phyloP scores from a whole-genome alignment of 148 eudicot genomes.

The Chenopodium quinoa region DNA sequence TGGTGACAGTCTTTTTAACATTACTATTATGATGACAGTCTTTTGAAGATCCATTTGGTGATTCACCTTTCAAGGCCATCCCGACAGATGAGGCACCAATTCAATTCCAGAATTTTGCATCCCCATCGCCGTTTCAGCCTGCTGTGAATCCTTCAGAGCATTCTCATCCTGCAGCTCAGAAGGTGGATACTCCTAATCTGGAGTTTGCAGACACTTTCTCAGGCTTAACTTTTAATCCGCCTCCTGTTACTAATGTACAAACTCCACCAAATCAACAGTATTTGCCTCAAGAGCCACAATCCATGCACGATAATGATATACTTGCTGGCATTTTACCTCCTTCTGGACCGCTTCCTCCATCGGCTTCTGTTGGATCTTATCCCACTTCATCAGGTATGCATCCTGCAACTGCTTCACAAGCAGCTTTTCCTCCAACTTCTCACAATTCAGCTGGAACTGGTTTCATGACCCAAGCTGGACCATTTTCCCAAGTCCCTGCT shows the following conservation, averaged over 20 bases:
- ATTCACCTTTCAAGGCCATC: slow-evolving; percentile 81
- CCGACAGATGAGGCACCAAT: slow-evolving; percentile 41
- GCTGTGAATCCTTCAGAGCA: slow-evolving; percentile 33
- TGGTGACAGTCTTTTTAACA: background rate
- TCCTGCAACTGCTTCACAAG: slow-evolving; percentile 24
- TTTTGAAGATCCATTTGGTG: slow-evolving; percentile 95
- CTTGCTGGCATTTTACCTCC: slow-evolving; percentile 78
- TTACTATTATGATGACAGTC: slow-evolving; percentile 33
- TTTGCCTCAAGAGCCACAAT: slow-evolving; percentile 30
- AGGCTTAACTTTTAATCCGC: slow-evolving; percentile 20
- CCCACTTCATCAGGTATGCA: slow-evolving; percentile 25
- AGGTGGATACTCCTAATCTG: slow-evolving; percentile 27
- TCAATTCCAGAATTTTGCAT: slow-evolving; percentile 45
- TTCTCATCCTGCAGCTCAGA: slow-evolving; percentile 38
- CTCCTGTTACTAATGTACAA: slow-evolving; percentile 26
- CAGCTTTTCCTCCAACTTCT: slow-evolving; percentile 29
- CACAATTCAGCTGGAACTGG: slow-evolving; percentile 17
- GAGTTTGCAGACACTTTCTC: slow-evolving; percentile 39
- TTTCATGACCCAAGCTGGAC: slow-evolving; percentile 39
- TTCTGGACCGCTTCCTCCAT: slow-evolving; percentile 46
- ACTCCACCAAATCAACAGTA: slow-evolving; percentile 32
- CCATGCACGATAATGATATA: slow-evolving; percentile 46
- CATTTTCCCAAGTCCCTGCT: slow-evolving; percentile 36
- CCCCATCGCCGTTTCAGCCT: slow-evolving; percentile 37
- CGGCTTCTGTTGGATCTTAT: slow-evolving; percentile 26